Percentiles rank a stretch among this genome's conserved stretches.
Conservation (phyloP, 1,284 basidiomycete genomes). For the Cerioporus squamosus region DNA sequence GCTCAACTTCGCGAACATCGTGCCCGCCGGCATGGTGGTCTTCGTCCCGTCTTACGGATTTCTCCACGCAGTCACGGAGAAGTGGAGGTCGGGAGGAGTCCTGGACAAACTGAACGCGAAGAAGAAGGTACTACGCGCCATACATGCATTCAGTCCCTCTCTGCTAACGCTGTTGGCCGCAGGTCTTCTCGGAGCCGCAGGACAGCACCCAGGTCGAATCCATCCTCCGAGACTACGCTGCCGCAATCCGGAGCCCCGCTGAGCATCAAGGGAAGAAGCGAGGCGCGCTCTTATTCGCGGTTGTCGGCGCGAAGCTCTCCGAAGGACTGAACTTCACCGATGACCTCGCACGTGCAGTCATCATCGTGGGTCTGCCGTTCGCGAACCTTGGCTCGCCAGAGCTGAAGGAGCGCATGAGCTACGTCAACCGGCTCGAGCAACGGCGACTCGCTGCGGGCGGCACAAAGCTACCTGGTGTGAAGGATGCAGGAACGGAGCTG, state of each 20-base stretch:
- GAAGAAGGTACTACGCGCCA: constrained; percentile 61
- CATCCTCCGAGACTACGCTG: constrained; percentile 78
- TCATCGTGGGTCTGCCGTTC: constrained; percentile 93
- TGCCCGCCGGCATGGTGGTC: constrained; percentile 90
- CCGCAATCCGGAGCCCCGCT: constrained; percentile 46
- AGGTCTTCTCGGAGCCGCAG: constrained; percentile 93
- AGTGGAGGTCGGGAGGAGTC: constrained; percentile 71
- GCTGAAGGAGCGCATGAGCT: constrained; percentile 89
- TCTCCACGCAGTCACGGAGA: constrained; percentile 66
- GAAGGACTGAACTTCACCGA: constrained; percentile 98
- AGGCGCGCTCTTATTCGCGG: constrained; percentile 87
- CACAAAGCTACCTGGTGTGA: constrained; percentile 33
- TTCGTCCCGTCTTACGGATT: constrained; percentile 95
- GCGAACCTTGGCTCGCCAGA: constrained; percentile 92
- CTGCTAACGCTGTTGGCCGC: not conserved
- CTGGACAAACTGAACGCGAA: constrained; percentile 68
- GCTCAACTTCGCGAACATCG: constrained; percentile 76
- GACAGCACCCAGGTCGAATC: constrained; percentile 77
- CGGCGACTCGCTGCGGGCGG: constrained; percentile 42
- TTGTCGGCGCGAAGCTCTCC: constrained; percentile 95
- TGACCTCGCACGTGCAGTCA: constrained; percentile 85
- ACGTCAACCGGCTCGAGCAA: constrained; percentile 68
- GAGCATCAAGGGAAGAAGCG: constrained; percentile 38
- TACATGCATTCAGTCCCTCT: not conserved
- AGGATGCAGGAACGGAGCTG: constrained; percentile 81